These are phyloP conservation scores for Ceratobasidium sp. DNA, from an alignment of 1,284 basidiomycete species.

Conservation along the genomic window DNA sequence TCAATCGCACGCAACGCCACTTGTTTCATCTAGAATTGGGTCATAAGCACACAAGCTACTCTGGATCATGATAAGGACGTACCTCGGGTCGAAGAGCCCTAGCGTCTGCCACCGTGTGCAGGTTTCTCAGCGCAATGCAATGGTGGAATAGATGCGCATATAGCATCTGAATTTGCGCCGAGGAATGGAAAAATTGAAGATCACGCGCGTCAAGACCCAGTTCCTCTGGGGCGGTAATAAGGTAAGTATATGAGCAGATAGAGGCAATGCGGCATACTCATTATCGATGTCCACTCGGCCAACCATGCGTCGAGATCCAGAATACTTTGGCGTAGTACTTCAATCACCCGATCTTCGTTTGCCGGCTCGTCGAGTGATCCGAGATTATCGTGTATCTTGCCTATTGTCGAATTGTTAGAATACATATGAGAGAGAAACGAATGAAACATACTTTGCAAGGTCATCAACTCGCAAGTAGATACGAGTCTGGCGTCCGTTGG, in stretches of 20 bases:
- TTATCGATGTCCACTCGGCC: slow-evolving; percentile 46
- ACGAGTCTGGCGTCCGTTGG: slow-evolving; percentile 46
- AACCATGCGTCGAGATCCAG: slow-evolving; percentile 46
- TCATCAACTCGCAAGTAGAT: slow-evolving; percentile 47
- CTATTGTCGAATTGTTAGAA: no score
- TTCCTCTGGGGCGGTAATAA: slow-evolving; percentile 17
- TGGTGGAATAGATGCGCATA: slow-evolving; percentile 48
- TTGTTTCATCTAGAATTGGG: slow-evolving; percentile 44
- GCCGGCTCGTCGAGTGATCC: slow-evolving; percentile 40
- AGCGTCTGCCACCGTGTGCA: slow-evolving; percentile 45
- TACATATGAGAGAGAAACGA: neutral
- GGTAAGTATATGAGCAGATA: neutral
- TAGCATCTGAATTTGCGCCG: slow-evolving; percentile 46
- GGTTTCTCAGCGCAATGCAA: slow-evolving; percentile 45
- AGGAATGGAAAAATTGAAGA: slow-evolving; percentile 45
- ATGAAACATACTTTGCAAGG: slow-evolving; percentile 45
- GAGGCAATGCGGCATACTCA: slow-evolving; percentile 43
- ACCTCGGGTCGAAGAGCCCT: slow-evolving; percentile 44
- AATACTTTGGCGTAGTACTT: slow-evolving; percentile 44
- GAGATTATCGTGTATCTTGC: slow-evolving; percentile 43
- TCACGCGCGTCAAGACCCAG: slow-evolving; percentile 42
- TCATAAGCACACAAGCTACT: slow-evolving; percentile 2
- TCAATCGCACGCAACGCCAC: slow-evolving; percentile 45
- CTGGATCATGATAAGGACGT: no score
- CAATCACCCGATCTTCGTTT: slow-evolving; percentile 43